Evolutionary conservation across 495 filamentous ascomycete genomes (phyloP), one percentile per base, ranked within the genome.

Genomic region (Podospora sp.): DNA sequence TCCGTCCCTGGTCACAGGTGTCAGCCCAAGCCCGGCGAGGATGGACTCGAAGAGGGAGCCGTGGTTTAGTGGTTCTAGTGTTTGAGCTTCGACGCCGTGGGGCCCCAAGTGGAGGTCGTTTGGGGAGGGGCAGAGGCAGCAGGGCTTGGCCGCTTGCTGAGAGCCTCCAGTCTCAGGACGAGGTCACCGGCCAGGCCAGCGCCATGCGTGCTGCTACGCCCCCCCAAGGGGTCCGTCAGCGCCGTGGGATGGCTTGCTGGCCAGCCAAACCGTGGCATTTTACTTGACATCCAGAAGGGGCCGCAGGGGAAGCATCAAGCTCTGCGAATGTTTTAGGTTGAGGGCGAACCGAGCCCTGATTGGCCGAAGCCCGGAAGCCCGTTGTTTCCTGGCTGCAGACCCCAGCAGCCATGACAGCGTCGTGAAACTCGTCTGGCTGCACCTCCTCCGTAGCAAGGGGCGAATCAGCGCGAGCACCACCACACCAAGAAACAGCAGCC

Each of bases 31-130:
- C 18, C 50, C 35, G 63, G 66, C 57, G 46, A 26, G 16, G 35
- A 62, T 27, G n/a, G 40, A 51, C 40, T 46, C 40, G 16, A 46
- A 36, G 40, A 46, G 40, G 40, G 40, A 46, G 40, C 40, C 40
- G 40, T 62, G 55, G 49, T 52, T 59, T 69, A 74, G 60, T 77
- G 72, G 76, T 69, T 68, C 74, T 65, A 73, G 72, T 73, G 76
- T 77, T 76, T 77, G 74, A 77, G 71, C 62, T 71, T 71, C 67
- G 68, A 52, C 64, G 69, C 68, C 69, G 71, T 77, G 72, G 71
- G 69, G 71, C 69, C 50, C 69, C 36, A 69, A 62, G 69, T 70
- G 72, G 73, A 75, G 71, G 69, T 20, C 65, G 35, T 20, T 62
- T 25, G 63, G 66, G 36, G 64, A 65, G 62, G 60, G 59, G 22